Conservation (phyloP, 106 monocot genomes). For the Dactylorhiza incarnata region DNA sequence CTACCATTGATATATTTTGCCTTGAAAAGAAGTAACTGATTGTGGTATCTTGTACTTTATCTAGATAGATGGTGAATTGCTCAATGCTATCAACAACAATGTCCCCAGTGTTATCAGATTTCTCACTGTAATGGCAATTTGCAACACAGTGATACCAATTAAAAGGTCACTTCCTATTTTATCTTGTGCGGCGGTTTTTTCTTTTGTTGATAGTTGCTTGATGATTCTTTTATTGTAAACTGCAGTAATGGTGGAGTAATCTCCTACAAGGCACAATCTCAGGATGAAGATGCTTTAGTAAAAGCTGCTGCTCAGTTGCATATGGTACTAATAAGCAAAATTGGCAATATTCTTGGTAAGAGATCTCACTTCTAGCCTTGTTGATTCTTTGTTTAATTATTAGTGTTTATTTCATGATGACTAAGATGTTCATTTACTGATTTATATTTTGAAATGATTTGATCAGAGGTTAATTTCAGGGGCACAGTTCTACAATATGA, state of each 20-base stretch:
- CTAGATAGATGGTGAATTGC: constrained; percentile 75
- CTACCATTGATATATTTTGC: background rate
- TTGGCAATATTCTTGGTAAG: constrained; percentile 54
- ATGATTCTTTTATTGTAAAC: background rate
- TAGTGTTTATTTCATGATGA: background rate
- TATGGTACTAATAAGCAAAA: constrained; percentile 68
- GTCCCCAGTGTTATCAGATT: constrained; percentile 72
- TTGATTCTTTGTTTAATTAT: background rate
- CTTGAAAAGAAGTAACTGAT: background rate
- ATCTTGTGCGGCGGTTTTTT: background rate
- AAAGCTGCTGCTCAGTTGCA: constrained; percentile 71
- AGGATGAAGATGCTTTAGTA: constrained; percentile 98
- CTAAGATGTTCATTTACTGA: background rate
- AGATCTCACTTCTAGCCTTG: constrained; percentile 6
- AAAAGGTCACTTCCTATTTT: constrained; percentile 51
- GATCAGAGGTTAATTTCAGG: constrained; percentile 57
- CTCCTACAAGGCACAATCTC: constrained; percentile 86
- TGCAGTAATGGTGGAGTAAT: constrained; percentile 48
- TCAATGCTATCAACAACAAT: constrained; percentile 57
- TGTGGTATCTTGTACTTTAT: constrained; percentile 18
- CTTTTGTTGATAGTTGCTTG: background rate
- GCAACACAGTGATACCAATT: constrained; percentile 83
- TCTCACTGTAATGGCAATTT: constrained; percentile 85
- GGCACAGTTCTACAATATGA: constrained; percentile 56
- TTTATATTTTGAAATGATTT: background rate